Evolutionary conservation across 768 basidiomycete genomes (phyloP).

Genomic region (Tephrocybe sp.): DNA sequence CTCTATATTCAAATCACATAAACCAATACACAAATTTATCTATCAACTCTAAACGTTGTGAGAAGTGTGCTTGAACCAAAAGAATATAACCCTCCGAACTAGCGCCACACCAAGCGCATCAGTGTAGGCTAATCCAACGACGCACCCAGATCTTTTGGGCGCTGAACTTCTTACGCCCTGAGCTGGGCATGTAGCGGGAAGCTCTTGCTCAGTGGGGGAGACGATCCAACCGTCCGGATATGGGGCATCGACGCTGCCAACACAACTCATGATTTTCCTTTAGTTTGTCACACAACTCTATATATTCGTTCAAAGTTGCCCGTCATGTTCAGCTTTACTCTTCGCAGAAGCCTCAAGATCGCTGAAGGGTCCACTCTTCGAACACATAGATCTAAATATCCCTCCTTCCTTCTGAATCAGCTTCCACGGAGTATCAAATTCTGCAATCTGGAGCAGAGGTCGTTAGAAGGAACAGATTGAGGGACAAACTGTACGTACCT

Average conservation of each 20-base stretch:
- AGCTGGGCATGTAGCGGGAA: constrained; percentile 72
- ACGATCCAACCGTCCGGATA: constrained; percentile 76
- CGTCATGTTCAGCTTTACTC: constrained; percentile 9
- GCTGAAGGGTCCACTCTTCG: constrained; percentile 21
- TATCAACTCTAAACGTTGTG: too few relatives aligned
- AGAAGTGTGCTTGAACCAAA: too few relatives aligned
- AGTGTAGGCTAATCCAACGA: too few relatives aligned
- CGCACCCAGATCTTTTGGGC: background rate
- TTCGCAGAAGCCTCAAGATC: constrained; percentile 20
- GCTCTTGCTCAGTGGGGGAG: constrained; percentile 67
- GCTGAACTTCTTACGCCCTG: constrained; percentile 43
- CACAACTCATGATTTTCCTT: constrained; percentile 55
- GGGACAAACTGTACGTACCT: constrained; percentile 29
- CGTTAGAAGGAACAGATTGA: constrained; percentile 59
- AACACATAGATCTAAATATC: constrained; percentile 29
- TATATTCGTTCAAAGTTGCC: too few relatives aligned
- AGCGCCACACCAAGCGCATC: too few relatives aligned
- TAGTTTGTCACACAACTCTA: too few relatives aligned
- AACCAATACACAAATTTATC: too few relatives aligned
- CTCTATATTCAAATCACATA: too few relatives aligned
- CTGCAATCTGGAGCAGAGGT: too few relatives aligned
- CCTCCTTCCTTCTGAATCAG: constrained; percentile 62
- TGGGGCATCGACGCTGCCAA: constrained; percentile 66
- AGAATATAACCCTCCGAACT: too few relatives aligned
- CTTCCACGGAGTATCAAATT: constrained; percentile 70